These are phyloP conservation scores for Leccinum boreale DNA, from an alignment of 768 basidiomycete genomes.

Conservation along the genomic window DNA sequence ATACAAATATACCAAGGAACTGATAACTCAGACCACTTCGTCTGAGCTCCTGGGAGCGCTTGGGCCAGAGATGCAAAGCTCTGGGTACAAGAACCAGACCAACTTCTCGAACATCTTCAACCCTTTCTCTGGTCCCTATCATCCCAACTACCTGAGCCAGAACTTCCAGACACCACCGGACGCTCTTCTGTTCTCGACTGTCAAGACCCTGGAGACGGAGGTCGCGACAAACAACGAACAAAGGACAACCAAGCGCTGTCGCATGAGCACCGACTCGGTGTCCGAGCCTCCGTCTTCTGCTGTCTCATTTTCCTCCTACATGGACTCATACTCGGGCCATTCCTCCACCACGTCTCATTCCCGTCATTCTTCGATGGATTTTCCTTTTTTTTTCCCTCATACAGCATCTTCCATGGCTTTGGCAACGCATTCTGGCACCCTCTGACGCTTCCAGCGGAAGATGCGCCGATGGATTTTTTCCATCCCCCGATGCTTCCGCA, in stretches of 20 bases:
- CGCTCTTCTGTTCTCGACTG: slow-evolving; percentile 51
- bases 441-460: slow-evolving; percentile 44
- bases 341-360: slow-evolving; percentile 58
- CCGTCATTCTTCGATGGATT: slow-evolving; percentile 61
- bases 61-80: slow-evolving; percentile 31
- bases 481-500: slow-evolving; percentile 60
- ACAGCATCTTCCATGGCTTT: too few relatives aligned
- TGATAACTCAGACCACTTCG: slow-evolving; percentile 34
- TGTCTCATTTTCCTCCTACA: slow-evolving; percentile 59
- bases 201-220: slow-evolving; percentile 47
- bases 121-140: slow-evolving; percentile 68
- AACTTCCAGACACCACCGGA: slow-evolving; percentile 44
- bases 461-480: slow-evolving; percentile 72
- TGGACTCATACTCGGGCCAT: slow-evolving; percentile 57
- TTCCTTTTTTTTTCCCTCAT: slow-evolving; percentile 37
- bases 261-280: slow-evolving; percentile 62
- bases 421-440: too few relatives aligned
- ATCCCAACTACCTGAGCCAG: slow-evolving; percentile 66
- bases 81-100: slow-evolving; percentile 25
- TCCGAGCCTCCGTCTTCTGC: slow-evolving; percentile 59
- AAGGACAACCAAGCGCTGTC: slow-evolving; percentile 61
- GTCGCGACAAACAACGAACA: slow-evolving; percentile 18
- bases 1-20: slow-evolving; percentile 50
- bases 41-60: slow-evolving; percentile 54
- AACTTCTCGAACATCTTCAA: slow-evolving; percentile 37